Base-by-base conservation (phyloP, 2,329 filamentous ascomycete genomes). In the Pseudocercospora vitis region DNA sequence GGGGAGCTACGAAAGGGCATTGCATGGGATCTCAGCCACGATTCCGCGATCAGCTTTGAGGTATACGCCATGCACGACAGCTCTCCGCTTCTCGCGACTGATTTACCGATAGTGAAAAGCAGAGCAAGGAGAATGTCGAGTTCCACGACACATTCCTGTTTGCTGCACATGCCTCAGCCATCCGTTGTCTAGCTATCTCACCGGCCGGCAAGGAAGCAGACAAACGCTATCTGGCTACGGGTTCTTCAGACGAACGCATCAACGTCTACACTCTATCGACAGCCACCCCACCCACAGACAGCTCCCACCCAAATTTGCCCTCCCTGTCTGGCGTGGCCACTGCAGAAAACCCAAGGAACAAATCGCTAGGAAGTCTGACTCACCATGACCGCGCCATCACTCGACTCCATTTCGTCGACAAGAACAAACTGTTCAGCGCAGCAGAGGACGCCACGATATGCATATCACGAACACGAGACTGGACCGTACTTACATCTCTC, bases 111-210 rank as follows among this genome's bases (percentile, higher is more conserved):
- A 44, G 39, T 24, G 21, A 7, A 7, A 24, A n/a, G 2, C 14
- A 28, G 1, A 24, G 23, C 7, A 56, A 61, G 18, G 51, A 68
- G 31, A 63, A 66, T 14, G 77, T 85, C 50, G 79, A 85, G 48
- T 97, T 96, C 68, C 83, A 89, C 61, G 92, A 97, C 72, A 92
- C 89, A 0, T 99, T 99, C 72, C 82, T 99, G 53, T 96, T 99
- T 81, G 89, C 91, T 68, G 91, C 94, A 11, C 94, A 99, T 74
- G 81, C 84, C 52, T 95, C 91, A 9, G 87, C 94, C 3, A 89
- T 99, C 69, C 87, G 91, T 65, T 95, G 89, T 69, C 80, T 99
- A 28, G 90, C 91, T 19, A 74, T 96, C 57, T 96, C 92, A 7
- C 79, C 88, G 0, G 78, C 88, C 0, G 60, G 63, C 19, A 63